A percentile compares a stretch with the other conserved stretches of the same genome.
These are phyloP conservation scores for Hibiscus syriacus DNA, from an alignment of 345 rosid species.

Conservation along the genomic window DNA sequence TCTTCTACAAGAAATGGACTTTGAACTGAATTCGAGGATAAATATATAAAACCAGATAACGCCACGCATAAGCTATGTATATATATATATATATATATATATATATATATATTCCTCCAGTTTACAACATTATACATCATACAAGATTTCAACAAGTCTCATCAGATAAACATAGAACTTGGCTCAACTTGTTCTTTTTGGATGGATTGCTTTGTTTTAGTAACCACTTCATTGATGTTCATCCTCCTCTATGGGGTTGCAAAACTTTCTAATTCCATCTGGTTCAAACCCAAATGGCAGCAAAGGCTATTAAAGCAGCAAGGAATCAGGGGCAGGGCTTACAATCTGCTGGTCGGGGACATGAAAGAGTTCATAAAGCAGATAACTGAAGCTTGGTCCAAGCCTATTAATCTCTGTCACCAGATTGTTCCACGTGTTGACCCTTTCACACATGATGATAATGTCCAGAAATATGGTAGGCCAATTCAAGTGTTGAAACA, in stretches of 20 bases:
- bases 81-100: too few relatives aligned
- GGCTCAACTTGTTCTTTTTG: not conserved
- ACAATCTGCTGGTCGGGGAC: conserved; percentile 31
- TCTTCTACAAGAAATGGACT: not conserved
- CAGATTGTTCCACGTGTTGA: conserved; percentile 29
- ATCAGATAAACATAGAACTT: not conserved
- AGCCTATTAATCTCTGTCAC: conserved; percentile 30
- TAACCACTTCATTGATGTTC: not conserved
- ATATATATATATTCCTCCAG: not conserved
- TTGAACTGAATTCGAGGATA: conserved; percentile 5
- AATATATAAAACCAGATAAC: not conserved
- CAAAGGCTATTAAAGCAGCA: conserved; percentile 27
- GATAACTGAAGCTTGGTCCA: conserved; percentile 32
- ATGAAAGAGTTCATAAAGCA: conserved; percentile 25
- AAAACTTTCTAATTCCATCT: conserved; percentile 16
- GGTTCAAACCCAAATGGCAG: conserved; percentile 37
- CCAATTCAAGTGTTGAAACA: not conserved
- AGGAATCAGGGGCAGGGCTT: conserved; percentile 33
- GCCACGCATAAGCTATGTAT: not conserved
- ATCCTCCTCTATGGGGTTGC: conserved; percentile 12
- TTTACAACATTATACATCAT: not conserved
- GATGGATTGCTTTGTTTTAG: conserved; percentile 4
- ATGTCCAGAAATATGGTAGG: conserved; percentile 32
- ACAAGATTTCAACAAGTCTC: not conserved
- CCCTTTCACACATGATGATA: conserved; percentile 24